phyloP scores from a whole-genome alignment of 805 yeast species.

The Saccharomyces mikatae region DNA sequence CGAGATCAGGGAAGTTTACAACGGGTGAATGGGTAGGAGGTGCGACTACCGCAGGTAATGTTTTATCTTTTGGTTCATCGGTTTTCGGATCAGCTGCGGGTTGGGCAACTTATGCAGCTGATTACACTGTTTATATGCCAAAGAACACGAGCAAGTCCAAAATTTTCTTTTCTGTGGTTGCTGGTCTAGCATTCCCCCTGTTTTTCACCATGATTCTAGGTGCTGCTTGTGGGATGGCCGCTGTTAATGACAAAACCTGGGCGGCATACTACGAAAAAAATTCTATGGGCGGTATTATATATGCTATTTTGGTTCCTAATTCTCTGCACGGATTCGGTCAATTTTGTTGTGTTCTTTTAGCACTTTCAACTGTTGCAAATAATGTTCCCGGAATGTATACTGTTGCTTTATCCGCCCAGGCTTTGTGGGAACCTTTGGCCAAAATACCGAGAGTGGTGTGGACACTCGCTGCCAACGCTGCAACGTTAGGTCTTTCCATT shows the following conservation, averaged over 20 bases:
- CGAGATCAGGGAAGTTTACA: constrained; percentile 55
- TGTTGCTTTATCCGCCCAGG: constrained; percentile 76
- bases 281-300: constrained; percentile 75
- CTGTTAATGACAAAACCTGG: constrained; percentile 39
- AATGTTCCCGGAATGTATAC: constrained; percentile 92
- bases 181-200: constrained; percentile 60
- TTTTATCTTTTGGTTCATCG: constrained; percentile 74
- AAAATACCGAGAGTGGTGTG: constrained; percentile 74
- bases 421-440: constrained; percentile 65
- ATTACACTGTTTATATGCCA: constrained; percentile 83
- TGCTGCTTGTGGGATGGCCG: constrained; percentile 75
- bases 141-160: constrained; percentile 47
- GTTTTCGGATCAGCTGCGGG: constrained; percentile 86
- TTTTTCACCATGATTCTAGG: constrained; percentile 70
- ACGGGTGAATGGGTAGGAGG: constrained; percentile 48
- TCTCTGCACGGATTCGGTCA: constrained; percentile 83
- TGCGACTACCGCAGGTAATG: constrained; percentile 60
- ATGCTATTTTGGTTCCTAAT: constrained; percentile 65
- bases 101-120: constrained; percentile 92
- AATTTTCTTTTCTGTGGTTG: constrained; percentile 54
- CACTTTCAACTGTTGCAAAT: constrained; percentile 80
- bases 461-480: constrained; percentile 68
- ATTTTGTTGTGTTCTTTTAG: constrained; percentile 76
- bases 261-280: constrained; percentile 41
- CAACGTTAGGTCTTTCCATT: constrained; percentile 75